Evolutionary conservation across 2,329 filamentous ascomycete genomes (phyloP), one percentile per base, ranked within the genome.

Genomic region (Fusarium cicatricum): DNA sequence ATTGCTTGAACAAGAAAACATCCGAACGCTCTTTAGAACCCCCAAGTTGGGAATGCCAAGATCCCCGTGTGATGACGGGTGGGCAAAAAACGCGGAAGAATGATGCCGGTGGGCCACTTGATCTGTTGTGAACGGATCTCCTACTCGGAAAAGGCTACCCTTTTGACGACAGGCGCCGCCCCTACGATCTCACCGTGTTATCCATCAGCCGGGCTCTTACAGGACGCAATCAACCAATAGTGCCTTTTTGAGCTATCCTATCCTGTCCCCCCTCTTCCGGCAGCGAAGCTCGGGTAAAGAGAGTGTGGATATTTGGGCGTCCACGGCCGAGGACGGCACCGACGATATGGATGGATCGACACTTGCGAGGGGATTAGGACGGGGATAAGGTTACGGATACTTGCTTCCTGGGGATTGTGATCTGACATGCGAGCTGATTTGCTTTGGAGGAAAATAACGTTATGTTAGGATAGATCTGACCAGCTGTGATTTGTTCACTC

Each of bases 261-360:
- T n/a, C n/a, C n/a, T n/a, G n/a, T 26, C 23, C 23, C 23, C 5
- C 31, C 41, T 40, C 43, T 31, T 19, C 45, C 64, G 58, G 64
- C 50, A 50, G 26, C 40, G 21, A n/a, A 34, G 43, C n/a, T 52
- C 52, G 47, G 45, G 37, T 19, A 41, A 16, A 31, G 19, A 37
- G 2, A 51, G 28, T 39, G 41, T 36, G 48, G 52, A 42, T 26
- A 46, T 45, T 23, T 43, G 47, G 49, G 49, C 23, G 6, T 26
- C 23, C 3, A 26, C 9, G 23, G 61, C 64, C 55, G 64, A 63
- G 50, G 48, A 48, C 61, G 52, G 62, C 37, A 47, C 63, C 62
- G 60, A 51, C 48, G 40, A 32, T 57, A 58, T 58, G 52, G 12
- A 31, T n/a, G n/a, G n/a, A n/a, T n/a, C n/a, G n/a, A n/a, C n/a